Evolutionary conservation across 768 basidiomycete species (phyloP), one percentile per base, ranked within the genome.

Genomic region (Austroboletus eburneus): DNA sequence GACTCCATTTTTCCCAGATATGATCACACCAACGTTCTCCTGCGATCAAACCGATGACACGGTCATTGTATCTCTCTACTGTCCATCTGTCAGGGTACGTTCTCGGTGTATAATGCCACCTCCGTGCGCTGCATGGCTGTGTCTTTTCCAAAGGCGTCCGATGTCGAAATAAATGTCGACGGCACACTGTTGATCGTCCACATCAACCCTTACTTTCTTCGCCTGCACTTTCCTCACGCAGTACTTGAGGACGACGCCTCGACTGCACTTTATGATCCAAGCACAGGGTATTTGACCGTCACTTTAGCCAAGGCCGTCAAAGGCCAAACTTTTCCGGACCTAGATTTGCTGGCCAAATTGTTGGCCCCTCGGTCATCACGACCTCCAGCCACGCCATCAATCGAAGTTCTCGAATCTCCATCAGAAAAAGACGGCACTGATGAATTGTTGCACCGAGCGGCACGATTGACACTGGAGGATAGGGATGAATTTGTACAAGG

Each of bases 191-290:
- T 91, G 61, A 81, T 80, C 17, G 68, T 90, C 33, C 81, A 91
- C 57, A 77, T 91, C 62, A 87, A 86, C 48, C 90, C 90, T 2
- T 93, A 91, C 61, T 92, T 86, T 57, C 73, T 92, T 43, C 83
- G 88, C 2, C 73, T 93, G 51, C 80, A 82, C 57, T 90, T 93
- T 62, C 72, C 84, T 23, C 76, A 85, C 55, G 63, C 77, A 1
- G 61, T 85, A 21, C 54, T 85, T 33, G 78, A 87, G 46, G 87
- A 91, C 47, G 75, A 78, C 24, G 64, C 67, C 21, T 83, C 87
- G 16, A 77, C 78, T 22, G 90, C 88, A 2, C 61, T 71, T 55
- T 93, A 91, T 57, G 85, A 93, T 62, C 80, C 88, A 23, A 72
- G 76, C 30, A 74, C 81, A n/a, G 90, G 88, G n/a, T 79, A 82